Percentiles rank a stretch among this genome's conserved stretches.
phyloP scores from a whole-genome alignment of 1,139 yeast species.

The Lizanozyma gosingica region DNA sequence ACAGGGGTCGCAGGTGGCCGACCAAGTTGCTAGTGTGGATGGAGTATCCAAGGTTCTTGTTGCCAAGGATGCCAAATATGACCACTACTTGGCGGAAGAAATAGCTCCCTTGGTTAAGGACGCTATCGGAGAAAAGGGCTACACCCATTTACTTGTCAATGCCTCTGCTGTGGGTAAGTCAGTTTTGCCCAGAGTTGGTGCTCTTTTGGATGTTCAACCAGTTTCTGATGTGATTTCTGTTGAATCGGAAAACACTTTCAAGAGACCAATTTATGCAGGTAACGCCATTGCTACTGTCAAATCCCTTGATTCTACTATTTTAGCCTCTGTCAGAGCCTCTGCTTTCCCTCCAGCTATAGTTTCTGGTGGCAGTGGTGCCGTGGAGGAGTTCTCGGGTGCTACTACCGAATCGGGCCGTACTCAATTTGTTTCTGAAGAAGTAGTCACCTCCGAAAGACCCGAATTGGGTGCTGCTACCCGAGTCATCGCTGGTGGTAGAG shows the following conservation, averaged over 20 bases:
- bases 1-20: constrained; percentile 31
- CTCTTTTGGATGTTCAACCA: constrained; percentile 80
- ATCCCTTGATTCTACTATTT: constrained; percentile 53
- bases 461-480: constrained; percentile 76
- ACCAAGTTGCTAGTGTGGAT: constrained; percentile 27
- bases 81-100: constrained; percentile 58
- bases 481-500: constrained; percentile 92
- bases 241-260: constrained; percentile 60
- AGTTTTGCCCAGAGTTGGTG: constrained; percentile 79
- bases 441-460: constrained; percentile 78
- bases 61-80: constrained; percentile 40
- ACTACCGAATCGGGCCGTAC: constrained; percentile 28
- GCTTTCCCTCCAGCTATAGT: constrained; percentile 66
- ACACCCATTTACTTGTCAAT: constrained; percentile 70
- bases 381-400: constrained; percentile 39
- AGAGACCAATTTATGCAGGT: constrained; percentile 94
- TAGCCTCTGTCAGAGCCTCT: constrained; percentile 76
- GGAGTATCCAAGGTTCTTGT: constrained; percentile 41
- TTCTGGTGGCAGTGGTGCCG: constrained; percentile 24
- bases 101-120: constrained; percentile 49
- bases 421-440: constrained; percentile 62
- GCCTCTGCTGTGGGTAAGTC: constrained; percentile 86
- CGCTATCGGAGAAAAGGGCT: constrained; percentile 34
- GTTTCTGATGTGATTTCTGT: constrained; percentile 72
- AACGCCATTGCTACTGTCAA: constrained; percentile 83